Evolutionary conservation across 352 stramenopile species (phyloP), one percentile per base, ranked within the genome.

Genomic region (Elongisporangium senticosum): DNA sequence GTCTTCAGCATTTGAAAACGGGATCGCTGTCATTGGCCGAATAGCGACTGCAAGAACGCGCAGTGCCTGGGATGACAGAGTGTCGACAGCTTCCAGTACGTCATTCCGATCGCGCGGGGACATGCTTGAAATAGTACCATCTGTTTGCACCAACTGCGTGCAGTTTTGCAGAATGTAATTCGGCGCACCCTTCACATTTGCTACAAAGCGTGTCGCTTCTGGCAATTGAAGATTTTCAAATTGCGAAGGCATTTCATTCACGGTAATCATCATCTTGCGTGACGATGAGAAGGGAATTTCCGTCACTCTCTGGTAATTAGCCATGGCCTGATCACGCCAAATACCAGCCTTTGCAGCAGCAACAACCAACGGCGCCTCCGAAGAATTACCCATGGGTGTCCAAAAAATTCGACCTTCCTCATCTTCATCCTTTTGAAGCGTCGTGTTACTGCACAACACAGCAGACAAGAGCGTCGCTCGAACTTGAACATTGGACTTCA

Each of bases 241-340:
- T 0, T 64, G 68, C 2, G 56, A 50, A 10, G 76, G 65, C 11
- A 87, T 40, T 37, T 80, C 66, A 33, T 87, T 89, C 33, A 89
- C 72, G 4, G 75, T 87, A 50, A 87, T 85, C 96, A 99, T 98
- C 69, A 92, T 86, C 71, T 99, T 99, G 47, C 88, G 74, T 6
- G 95, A 87, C 15, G 90, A 98, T 14, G 79, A 96, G 73, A 99
- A 99, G 0, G 94, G 89, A 22, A 98, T 80, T 67, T 98, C 92
- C 15, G 80, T 69, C 1, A 89, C 56, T 59, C 96, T 75, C 23
- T 83, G 86, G 74, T 74, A 86, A 56, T 40, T 71, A 53, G 65
- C 67, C 49, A 71, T 72, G 19, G 60, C 72, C 33, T 77, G 50
- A 1, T 88, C 75, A 10, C 73, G 71, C 72, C 72, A 82, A 28